Conservation (phyloP, 2,329 filamentous ascomycete species). For the Neopestalotiopsis rosae region DNA sequence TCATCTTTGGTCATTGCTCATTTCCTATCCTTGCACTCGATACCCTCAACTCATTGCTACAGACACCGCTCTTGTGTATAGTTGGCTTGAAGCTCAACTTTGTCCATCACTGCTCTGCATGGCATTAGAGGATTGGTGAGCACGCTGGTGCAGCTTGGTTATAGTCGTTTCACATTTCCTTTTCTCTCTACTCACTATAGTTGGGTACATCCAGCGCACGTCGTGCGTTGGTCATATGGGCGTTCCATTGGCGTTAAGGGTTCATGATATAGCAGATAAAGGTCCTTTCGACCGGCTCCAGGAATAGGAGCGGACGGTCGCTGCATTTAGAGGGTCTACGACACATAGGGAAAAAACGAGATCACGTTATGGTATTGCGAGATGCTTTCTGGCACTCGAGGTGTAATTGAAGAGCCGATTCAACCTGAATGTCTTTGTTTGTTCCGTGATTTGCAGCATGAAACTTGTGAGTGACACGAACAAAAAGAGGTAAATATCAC, state of each 20-base stretch:
- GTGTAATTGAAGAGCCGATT: conserved; percentile 29
- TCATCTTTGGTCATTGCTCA: conserved; percentile 21
- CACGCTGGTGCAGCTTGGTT: conserved; percentile 13
- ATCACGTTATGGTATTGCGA: conserved; percentile 18
- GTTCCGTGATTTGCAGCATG: not conserved
- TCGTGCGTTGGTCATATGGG: conserved; percentile 13
- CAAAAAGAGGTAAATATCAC: not conserved
- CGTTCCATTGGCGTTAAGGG: conserved; percentile 16
- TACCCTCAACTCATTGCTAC: conserved; percentile 30
- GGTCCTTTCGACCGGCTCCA: conserved; percentile 9
- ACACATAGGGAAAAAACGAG: conserved; percentile 17
- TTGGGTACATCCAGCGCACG: conserved; percentile 2
- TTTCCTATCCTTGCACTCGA: conserved; percentile 28
- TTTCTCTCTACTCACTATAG: not conserved
- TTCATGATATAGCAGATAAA: not conserved
- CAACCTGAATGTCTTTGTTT: not conserved
- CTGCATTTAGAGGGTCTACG: conserved; percentile 11
- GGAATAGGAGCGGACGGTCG: conserved; percentile 6
- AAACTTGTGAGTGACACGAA: not conserved
- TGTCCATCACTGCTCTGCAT: conserved; percentile 17
- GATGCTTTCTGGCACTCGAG: conserved; percentile 20
- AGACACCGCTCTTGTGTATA: conserved; percentile 22
- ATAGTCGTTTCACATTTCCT: conserved; percentile 11
- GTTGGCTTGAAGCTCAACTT: conserved; percentile 21
- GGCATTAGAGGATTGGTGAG: conserved; percentile 20